phyloP scores from a whole-genome alignment of 768 basidiomycete species.

The Brasilioporus rufonigricans region DNA sequence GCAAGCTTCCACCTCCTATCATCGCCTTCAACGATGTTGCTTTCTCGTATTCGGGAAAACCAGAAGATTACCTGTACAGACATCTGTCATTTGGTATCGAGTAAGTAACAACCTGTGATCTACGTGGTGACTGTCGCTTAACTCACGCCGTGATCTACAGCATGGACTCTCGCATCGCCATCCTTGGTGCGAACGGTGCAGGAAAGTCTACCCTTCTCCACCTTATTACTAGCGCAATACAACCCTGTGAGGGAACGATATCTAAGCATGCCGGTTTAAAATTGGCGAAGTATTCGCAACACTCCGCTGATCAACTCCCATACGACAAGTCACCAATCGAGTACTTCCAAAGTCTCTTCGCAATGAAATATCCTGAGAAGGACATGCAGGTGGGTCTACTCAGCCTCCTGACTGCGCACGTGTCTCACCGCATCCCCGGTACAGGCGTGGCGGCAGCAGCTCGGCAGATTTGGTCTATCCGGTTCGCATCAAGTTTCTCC shows the following conservation, averaged over 20 bases:
- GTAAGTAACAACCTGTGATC: conserved; percentile 43
- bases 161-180: conserved; percentile 94
- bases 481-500: conserved; percentile 92
- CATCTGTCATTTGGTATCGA: conserved; percentile 97
- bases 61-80: conserved; percentile 83
- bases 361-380: conserved; percentile 88
- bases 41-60: conserved; percentile 92
- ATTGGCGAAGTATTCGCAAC: conserved; percentile 97
- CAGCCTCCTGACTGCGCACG: conserved; percentile 5
- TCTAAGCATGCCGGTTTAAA: conserved; percentile 89
- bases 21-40: conserved; percentile 95
- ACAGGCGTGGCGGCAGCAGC: conserved; percentile 90
- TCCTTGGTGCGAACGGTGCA: conserved; percentile 94
- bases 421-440: conserved; percentile 10
- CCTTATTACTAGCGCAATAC: conserved; percentile 80
- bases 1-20: conserved; percentile 93
- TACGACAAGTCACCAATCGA: conserved; percentile 90
- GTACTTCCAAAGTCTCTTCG: conserved; percentile 84
- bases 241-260: conserved; percentile 81
- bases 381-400: conserved; percentile 56
- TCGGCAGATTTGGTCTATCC: conserved; percentile 94
- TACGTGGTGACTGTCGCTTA: conserved; percentile 6
- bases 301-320: conserved; percentile 97
- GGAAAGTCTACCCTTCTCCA: conserved; percentile 92
- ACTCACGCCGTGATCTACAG: conserved; percentile 35